phyloP scores from a whole-genome alignment of 805 yeast genomes.

The Cyberlindnera xishuangbannaensis region DNA sequence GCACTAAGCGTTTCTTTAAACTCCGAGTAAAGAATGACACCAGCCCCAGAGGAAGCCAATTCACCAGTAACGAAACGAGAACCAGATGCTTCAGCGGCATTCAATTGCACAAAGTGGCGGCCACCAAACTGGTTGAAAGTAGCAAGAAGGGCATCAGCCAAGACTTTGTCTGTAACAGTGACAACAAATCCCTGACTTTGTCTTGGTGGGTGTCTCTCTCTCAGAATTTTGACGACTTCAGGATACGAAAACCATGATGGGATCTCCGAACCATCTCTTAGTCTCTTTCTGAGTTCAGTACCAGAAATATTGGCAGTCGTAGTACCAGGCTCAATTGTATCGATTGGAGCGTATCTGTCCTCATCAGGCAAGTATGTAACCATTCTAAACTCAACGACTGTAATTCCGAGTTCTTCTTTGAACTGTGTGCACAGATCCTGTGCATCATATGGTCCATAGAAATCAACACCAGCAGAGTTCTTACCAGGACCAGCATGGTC shows the following conservation, averaged over 20 bases:
- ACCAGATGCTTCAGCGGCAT: constrained; percentile 32
- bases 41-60: constrained; percentile 85
- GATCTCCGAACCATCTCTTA: constrained; percentile 79
- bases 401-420: constrained; percentile 74
- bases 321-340: constrained; percentile 73
- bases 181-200: constrained; percentile 82
- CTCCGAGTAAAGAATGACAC: constrained; percentile 60
- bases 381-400: constrained; percentile 94
- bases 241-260: constrained; percentile 98
- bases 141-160: constrained; percentile 81
- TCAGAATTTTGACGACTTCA: constrained; percentile 85
- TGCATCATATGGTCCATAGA: constrained; percentile 96
- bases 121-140: constrained; percentile 85
- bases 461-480: constrained; percentile 84
- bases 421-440: constrained; percentile 78
- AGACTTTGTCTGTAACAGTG: constrained; percentile 54
- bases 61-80: constrained; percentile 64
- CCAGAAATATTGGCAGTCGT: constrained; percentile 91
- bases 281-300: constrained; percentile 84
- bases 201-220: constrained; percentile 93
- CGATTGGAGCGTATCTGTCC: constrained; percentile 92
- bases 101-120: constrained; percentile 56
- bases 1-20: too few species aligned
- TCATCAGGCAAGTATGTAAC: constrained; percentile 94
- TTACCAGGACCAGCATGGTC: constrained; percentile 97